Conservation (phyloP, 148 eudicot species). For the Salicornia ramosissima region DNA sequence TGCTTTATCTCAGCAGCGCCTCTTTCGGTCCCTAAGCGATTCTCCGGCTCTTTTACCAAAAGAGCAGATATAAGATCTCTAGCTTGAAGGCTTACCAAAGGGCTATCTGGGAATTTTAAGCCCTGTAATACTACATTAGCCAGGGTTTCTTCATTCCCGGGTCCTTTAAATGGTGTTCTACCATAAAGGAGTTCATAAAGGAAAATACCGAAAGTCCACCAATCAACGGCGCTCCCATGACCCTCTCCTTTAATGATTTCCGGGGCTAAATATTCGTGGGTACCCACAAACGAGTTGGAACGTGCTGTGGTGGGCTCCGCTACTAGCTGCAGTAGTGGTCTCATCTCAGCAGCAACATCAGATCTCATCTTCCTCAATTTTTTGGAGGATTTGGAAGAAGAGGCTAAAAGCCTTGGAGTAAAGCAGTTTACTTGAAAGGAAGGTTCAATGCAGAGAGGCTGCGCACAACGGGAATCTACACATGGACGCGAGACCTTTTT, state of each 20-base stretch:
- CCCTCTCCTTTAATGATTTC: conserved; percentile 92
- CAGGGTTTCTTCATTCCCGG: conserved; percentile 78
- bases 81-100: conserved; percentile 76
- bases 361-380: conserved; percentile 48
- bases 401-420: conserved; percentile 49
- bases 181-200: conserved; percentile 92
- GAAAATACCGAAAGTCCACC: conserved; percentile 93
- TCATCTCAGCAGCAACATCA: conserved; percentile 37
- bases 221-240: conserved; percentile 93
- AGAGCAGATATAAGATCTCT: conserved; percentile 68
- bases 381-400: conserved; percentile 33
- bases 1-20: conserved; percentile 93
- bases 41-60: conserved; percentile 75
- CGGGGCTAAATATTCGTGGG: conserved; percentile 90
- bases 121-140: conserved; percentile 72
- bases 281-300: conserved; percentile 90
- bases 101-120: conserved; percentile 72
- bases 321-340: conserved; percentile 68
- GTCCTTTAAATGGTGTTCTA: conserved; percentile 76
- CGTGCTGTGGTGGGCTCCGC: conserved; percentile 90
- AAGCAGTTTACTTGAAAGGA: conserved; percentile 83
- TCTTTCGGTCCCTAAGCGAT: conserved; percentile 67
- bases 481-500: conserved; percentile 52
- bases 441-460: conserved; percentile 76
- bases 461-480: conserved; percentile 63